These are phyloP conservation scores for Brassica nigra DNA, from an alignment of 345 rosid species.

Conservation along the genomic window DNA sequence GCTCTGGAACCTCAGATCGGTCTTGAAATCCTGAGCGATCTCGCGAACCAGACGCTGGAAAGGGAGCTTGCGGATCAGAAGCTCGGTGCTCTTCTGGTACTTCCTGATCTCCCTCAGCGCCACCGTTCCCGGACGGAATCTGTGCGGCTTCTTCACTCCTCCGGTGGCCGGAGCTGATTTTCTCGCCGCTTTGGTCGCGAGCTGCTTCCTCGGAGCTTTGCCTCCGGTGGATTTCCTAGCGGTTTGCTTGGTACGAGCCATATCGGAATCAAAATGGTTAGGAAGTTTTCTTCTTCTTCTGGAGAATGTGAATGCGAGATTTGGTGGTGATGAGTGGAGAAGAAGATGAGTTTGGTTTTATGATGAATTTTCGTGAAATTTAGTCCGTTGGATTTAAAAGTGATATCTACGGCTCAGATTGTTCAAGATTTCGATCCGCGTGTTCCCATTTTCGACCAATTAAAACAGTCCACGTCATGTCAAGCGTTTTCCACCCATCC, in stretches of 20 bases:
- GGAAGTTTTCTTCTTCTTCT: neutral
- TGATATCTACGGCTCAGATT: neutral
- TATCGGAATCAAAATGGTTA: neutral
- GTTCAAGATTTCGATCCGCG: neutral
- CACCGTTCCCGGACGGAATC: neutral
- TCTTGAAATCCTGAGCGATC: neutral
- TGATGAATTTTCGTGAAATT: neutral
- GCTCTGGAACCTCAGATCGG: neutral
- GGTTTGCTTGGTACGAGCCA: neutral
- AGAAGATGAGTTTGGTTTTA: neutral
- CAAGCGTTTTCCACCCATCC: neutral
- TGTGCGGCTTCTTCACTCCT: neutral
- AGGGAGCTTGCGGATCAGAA: neutral
- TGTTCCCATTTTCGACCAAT: neutral
- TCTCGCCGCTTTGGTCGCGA: neutral
- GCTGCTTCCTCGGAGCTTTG: neutral
- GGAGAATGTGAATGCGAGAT: neutral
- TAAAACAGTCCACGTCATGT: neutral
- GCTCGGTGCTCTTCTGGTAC: neutral
- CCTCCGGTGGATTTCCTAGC: neutral
- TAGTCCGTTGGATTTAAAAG: neutral
- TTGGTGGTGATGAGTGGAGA: neutral
- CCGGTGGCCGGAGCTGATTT: neutral
- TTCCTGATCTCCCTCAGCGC: neutral
- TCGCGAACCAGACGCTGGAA: neutral